Conservation (phyloP, 1,139 yeast genomes). For the Zygoascus sp. region DNA sequence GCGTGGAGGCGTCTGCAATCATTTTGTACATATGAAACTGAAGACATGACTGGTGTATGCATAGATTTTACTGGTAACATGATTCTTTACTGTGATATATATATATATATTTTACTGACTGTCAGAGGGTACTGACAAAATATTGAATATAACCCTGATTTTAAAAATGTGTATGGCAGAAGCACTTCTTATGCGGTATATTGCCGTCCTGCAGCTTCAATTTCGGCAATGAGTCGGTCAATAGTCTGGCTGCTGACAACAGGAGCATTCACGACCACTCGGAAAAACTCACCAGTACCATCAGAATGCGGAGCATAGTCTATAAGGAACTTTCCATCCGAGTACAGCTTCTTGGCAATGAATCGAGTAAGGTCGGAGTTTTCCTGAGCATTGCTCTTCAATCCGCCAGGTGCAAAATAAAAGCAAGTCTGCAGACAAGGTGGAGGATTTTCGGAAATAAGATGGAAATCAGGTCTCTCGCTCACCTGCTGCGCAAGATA, state of each 20-base stretch:
- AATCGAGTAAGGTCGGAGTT: conserved; percentile 59
- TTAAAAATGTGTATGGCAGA: too few species aligned
- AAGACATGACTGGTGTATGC: background rate
- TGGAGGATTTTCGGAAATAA: conserved; percentile 56
- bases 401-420: conserved; percentile 52
- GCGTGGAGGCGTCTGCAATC: background rate
- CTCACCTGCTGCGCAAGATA: conserved; percentile 51
- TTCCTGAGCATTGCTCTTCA: conserved; percentile 32
- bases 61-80: too few species aligned
- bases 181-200: background rate
- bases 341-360: conserved; percentile 60
- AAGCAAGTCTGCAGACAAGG: conserved; percentile 85
- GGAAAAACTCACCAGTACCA: conserved; percentile 69
- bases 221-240: conserved; percentile 40
- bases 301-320: conserved; percentile 73
- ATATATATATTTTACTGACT: too few species aligned
- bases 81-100: too few species aligned
- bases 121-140: too few species aligned
- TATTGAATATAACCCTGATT: too few species aligned
- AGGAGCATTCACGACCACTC: conserved; percentile 82
- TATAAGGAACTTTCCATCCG: conserved; percentile 60
- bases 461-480: conserved; percentile 40
- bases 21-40: background rate
- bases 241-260: conserved; percentile 40
- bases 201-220: conserved; percentile 30